phyloP scores from a whole-genome alignment of 208 protist species.

The Trypanosoma congolense region DNA sequence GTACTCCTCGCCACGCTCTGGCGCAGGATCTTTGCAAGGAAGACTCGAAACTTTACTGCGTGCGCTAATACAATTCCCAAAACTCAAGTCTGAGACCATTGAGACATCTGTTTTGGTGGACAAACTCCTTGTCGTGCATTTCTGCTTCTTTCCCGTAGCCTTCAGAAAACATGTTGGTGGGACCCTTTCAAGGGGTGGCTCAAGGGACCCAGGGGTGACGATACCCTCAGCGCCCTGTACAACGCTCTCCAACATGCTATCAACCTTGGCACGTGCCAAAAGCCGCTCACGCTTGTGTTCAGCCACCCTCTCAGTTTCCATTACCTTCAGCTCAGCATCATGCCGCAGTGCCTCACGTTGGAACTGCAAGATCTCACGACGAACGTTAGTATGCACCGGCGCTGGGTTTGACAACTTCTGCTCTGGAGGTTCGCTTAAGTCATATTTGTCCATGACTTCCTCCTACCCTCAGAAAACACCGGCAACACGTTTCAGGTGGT shows the following conservation, averaged over 20 bases:
- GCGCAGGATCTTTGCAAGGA: background rate
- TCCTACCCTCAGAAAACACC: too few relatives aligned
- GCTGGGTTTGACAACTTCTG: conserved; percentile 28
- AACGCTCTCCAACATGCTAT: conserved; percentile 8
- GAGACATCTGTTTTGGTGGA: background rate
- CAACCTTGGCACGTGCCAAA: conserved; percentile 6
- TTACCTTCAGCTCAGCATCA: background rate
- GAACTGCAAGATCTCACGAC: conserved; percentile 25
- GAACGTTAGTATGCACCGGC: conserved; percentile 37
- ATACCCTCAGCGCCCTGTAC: conserved; percentile 8
- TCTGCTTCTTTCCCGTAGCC: background rate
- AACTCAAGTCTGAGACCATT: background rate
- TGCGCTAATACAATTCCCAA: too few relatives aligned
- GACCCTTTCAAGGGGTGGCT: conserved; percentile 5
- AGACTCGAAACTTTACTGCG: background rate
- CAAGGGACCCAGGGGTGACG: conserved; percentile 6
- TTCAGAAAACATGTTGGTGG: background rate
- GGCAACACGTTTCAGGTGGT: too few relatives aligned
- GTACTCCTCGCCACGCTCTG: background rate
- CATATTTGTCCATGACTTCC: conserved; percentile 10
- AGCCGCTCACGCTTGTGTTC: conserved; percentile 10
- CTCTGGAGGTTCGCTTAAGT: conserved; percentile 20
- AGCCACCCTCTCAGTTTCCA: background rate
- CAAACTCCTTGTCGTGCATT: background rate
- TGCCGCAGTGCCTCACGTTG: conserved; percentile 25